Evolutionary conservation across 1,284 basidiomycete species (phyloP).

Genomic region (Ganoderma boninense): DNA sequence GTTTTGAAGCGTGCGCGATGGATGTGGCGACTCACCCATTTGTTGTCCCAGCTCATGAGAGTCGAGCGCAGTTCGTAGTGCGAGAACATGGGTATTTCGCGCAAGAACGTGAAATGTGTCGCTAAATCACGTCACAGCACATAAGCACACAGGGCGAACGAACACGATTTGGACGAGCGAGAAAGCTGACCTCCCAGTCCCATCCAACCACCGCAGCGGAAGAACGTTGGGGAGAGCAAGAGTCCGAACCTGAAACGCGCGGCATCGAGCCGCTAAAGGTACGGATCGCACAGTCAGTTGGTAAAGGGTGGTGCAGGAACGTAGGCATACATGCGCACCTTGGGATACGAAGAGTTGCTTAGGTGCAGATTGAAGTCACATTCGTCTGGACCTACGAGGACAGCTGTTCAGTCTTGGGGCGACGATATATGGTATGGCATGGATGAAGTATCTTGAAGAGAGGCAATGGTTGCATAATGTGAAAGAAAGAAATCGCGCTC

Average conservation of each 20-base stretch:
- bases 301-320: background rate
- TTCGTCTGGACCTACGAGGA: slow-evolving; percentile 67
- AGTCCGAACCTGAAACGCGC: slow-evolving; percentile 57
- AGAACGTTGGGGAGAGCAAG: slow-evolving; percentile 68
- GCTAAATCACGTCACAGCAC: slow-evolving; percentile 45
- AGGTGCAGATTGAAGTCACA: slow-evolving; percentile 77
- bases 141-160: background rate
- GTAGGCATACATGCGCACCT: slow-evolving; percentile 48
- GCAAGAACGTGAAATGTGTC: slow-evolving; percentile 78
- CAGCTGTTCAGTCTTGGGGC: background rate
- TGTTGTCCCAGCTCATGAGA: slow-evolving; percentile 81
- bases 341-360: slow-evolving; percentile 81
- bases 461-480: background rate
- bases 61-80: slow-evolving; percentile 76
- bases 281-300: slow-evolving; percentile 11
- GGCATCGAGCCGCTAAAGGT: slow-evolving; percentile 55
- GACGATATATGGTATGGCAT: too few species aligned
- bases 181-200: slow-evolving; percentile 67
- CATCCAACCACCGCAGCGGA: slow-evolving; percentile 72
- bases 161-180: background rate
- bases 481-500: background rate
- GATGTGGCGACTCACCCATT: slow-evolving; percentile 70
- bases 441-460: background rate
- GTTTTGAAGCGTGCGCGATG: too few species aligned
- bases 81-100: slow-evolving; percentile 80